Conservation (phyloP, 192 early-diverging fungal genomes). For the Backusella tarrabulga region DNA sequence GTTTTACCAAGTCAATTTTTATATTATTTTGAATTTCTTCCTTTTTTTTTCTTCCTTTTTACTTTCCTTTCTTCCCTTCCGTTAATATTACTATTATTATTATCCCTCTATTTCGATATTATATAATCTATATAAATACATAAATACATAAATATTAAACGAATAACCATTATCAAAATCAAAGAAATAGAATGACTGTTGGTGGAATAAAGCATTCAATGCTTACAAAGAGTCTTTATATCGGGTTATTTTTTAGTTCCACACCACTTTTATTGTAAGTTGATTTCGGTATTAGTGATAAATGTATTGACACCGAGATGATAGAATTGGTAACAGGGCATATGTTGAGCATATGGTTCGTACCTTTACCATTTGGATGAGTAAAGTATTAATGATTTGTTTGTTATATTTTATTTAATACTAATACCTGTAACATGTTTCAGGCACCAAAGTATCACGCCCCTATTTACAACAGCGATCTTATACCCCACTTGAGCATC, state of each 20-base stretch:
- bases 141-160: background rate
- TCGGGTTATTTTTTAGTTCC: background rate
- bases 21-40: background rate
- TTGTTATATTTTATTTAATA: background rate
- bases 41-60: background rate
- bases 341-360: slow-evolving; percentile 7
- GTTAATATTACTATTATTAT: background rate
- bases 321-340: background rate
- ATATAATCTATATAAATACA: background rate
- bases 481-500: background rate
- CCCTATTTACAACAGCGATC: background rate
- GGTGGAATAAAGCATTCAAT: background rate
- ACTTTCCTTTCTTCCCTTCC: background rate
- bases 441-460: slow-evolving; percentile 7
- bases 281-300: background rate
- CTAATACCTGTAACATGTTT: background rate
- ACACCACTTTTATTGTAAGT: slow-evolving; percentile 3
- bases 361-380: background rate
- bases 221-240: background rate
- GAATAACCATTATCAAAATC: background rate
- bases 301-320: background rate
- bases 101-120: background rate
- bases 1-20: background rate
- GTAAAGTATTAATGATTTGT: background rate
- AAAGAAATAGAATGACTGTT: background rate